Evolutionary conservation across 371 early-diverging fungal species (phyloP).

Genomic region (Rhizomucor miehei): DNA sequence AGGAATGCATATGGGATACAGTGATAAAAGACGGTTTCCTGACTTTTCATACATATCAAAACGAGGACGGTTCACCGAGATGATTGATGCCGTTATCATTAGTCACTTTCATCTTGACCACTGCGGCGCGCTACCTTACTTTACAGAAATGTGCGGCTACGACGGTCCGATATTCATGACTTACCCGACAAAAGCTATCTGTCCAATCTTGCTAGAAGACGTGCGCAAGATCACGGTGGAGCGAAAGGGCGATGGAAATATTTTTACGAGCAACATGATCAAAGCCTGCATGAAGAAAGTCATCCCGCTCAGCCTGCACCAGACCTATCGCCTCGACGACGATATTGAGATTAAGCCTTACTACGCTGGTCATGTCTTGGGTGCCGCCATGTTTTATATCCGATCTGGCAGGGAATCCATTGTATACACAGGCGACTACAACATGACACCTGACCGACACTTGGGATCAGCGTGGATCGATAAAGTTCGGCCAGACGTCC

Average conservation of each 20-base stretch:
- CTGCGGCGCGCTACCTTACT: slow-evolving; percentile 94
- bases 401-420: slow-evolving; percentile 77
- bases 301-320: slow-evolving; percentile 84
- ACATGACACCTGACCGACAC: slow-evolving; percentile 97
- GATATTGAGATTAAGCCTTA: slow-evolving; percentile 88
- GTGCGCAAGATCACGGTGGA: slow-evolving; percentile 88
- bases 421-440: slow-evolving; percentile 98
- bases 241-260: slow-evolving; percentile 82
- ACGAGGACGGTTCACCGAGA: slow-evolving; percentile 78
- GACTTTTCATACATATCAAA: slow-evolving; percentile 95
- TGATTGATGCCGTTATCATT: slow-evolving; percentile 90
- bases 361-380: slow-evolving; percentile 98
- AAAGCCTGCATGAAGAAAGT: slow-evolving; percentile 90
- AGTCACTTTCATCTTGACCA: slow-evolving; percentile 98
- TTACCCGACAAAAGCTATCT: slow-evolving; percentile 93
- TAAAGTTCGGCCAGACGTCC: slow-evolving; percentile 80
- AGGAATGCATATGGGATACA: slow-evolving; percentile 98
- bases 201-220: slow-evolving; percentile 91
- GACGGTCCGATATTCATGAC: slow-evolving; percentile 97
- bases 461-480: slow-evolving; percentile 95
- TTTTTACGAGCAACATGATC: slow-evolving; percentile 84
- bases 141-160: slow-evolving; percentile 95
- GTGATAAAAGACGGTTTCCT: slow-evolving; percentile 95
- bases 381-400: slow-evolving; percentile 96
- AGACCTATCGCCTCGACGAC: slow-evolving; percentile 81